Evolutionary conservation across 2,329 filamentous ascomycete genomes (phyloP).

Genomic region (Diaporthe ilicicola): DNA sequence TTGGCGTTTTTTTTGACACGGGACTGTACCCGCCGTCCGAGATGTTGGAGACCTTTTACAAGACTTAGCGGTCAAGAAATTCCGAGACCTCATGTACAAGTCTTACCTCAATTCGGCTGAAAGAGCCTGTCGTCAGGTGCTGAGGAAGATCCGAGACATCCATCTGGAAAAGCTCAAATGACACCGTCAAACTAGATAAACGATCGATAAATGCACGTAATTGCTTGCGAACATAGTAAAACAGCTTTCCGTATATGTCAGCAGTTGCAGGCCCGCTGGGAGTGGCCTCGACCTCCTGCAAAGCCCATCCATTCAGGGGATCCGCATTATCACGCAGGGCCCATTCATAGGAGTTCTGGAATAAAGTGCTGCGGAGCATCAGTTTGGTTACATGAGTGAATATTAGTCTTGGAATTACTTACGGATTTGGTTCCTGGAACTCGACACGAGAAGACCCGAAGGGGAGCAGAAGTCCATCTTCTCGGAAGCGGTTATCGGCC

Average conservation of each 20-base stretch:
- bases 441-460: neutral
- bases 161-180: neutral
- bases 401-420: too few species aligned
- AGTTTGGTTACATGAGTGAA: too few species aligned
- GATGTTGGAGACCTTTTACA: slow-evolving; percentile 21
- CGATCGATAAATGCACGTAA: neutral
- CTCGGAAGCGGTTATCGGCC: neutral
- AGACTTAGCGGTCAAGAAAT: too few species aligned
- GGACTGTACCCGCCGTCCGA: neutral
- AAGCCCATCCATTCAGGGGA: neutral
- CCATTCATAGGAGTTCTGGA: neutral
- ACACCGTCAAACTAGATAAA: neutral
- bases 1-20: too few species aligned
- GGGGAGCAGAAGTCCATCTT: slow-evolving; percentile 3
- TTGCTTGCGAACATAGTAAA: neutral
- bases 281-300: neutral
- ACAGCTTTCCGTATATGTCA: slow-evolving; percentile 6
- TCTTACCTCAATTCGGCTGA: slow-evolving; percentile 8
- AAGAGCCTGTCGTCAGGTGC: neutral
- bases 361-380: too few species aligned
- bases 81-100: too few species aligned
- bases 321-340: neutral
- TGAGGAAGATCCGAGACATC: neutral
- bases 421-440: neutral
- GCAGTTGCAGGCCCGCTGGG: neutral